phyloP scores from a whole-genome alignment of 805 yeast genomes.

The Kuraishia cidri region DNA sequence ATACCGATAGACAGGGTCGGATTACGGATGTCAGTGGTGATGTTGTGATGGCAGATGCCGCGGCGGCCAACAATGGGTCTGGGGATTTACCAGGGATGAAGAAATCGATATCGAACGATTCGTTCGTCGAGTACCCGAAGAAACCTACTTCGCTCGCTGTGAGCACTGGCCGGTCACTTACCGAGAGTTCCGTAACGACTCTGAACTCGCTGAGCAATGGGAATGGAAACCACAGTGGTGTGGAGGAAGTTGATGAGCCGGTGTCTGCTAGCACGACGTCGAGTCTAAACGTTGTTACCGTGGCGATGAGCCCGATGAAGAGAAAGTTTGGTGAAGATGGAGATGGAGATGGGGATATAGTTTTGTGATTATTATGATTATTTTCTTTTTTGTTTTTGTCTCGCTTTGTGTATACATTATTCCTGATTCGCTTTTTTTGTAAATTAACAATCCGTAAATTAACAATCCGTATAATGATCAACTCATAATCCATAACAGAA shows the following conservation, averaged over 20 bases:
- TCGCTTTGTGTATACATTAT: neutral
- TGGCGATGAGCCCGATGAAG: slow-evolving; percentile 1
- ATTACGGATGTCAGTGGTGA: neutral
- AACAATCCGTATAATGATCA: no score
- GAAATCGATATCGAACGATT: neutral
- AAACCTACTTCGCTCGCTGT: no score
- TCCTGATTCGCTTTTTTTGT: neutral
- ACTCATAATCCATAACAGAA: slow-evolving; percentile 38
- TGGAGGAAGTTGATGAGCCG: neutral
- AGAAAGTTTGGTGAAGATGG: slow-evolving; percentile 1
- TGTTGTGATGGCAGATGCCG: neutral
- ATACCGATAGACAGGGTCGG: neutral
- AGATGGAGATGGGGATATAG: neutral
- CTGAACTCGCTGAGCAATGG: slow-evolving; percentile 1
- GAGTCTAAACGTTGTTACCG: neutral
- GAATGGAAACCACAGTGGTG: neutral
- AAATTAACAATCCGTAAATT: no score
- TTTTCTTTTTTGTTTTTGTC: neutral
- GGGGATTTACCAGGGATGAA: neutral
- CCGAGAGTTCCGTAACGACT: slow-evolving; percentile 1
- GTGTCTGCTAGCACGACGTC: neutral
- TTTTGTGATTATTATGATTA: neutral
- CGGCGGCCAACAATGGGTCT: neutral
- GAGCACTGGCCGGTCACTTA: slow-evolving; percentile 1
- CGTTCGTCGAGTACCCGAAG: neutral